Conservation (phyloP, 495 filamentous ascomycete genomes). For the Schizothecium vesticola region DNA sequence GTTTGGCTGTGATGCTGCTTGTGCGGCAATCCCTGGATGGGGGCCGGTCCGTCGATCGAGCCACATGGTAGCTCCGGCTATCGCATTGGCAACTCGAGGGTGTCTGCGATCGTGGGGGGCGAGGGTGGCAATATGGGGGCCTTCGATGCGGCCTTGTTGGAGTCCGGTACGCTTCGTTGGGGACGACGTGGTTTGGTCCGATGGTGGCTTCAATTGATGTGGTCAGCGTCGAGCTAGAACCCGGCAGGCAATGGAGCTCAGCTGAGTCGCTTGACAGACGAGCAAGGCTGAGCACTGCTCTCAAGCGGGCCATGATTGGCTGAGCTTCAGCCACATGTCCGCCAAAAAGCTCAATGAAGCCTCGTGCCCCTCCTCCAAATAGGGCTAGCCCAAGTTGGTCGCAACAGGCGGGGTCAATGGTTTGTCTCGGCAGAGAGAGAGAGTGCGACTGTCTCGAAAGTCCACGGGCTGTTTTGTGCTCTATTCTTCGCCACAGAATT, state of each 20-base stretch:
- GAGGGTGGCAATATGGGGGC: not conserved
- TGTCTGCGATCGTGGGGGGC: not conserved
- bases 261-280: not conserved
- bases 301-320: conserved; percentile 8
- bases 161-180: not conserved
- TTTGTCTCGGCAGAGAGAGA: not conserved
- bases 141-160: not conserved
- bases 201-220: not conserved
- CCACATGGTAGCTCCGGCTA: conserved; percentile 57
- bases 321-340: not conserved
- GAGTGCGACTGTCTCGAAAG: not conserved
- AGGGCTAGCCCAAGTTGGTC: not conserved
- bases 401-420: conserved; percentile 9
- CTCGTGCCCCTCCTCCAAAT: not conserved
- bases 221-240: not conserved
- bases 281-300: conserved; percentile 11
- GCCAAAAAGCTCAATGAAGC: not conserved
- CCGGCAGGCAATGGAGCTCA: not conserved
- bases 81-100: not conserved
- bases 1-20: conserved; percentile 38
- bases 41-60: conserved; percentile 78
- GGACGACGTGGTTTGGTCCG: not conserved
- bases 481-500: not conserved
- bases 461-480: not conserved
- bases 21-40: conserved; percentile 51